phyloP scores from a whole-genome alignment of 805 yeast species.

The Wickerhamomyces chaumierensis region DNA sequence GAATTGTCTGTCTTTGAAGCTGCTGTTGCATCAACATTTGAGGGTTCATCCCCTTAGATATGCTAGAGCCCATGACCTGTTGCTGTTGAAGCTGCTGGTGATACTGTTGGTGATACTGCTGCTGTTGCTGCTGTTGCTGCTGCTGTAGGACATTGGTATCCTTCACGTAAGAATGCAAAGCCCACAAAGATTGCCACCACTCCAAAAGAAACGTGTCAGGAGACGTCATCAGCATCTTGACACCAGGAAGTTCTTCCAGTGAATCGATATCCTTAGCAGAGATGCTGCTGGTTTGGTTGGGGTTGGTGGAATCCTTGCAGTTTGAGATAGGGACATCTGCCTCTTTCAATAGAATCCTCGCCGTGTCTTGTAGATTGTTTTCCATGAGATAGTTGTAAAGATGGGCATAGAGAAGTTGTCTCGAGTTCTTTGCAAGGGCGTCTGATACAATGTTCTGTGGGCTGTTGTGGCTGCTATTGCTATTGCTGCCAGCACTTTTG shows the following conservation, averaged over 20 bases:
- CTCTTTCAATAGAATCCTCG: constrained; percentile 33
- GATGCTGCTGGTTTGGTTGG: background rate
- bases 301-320: background rate
- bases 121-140: constrained; percentile 3
- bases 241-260: constrained; percentile 18
- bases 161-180: constrained; percentile 34
- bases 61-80: background rate
- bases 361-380: constrained; percentile 38
- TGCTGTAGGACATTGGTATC: constrained; percentile 15
- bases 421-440: constrained; percentile 35
- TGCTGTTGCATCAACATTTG: constrained; percentile 2
- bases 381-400: constrained; percentile 37
- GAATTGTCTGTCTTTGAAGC: background rate
- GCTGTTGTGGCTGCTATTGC: background rate
- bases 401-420: constrained; percentile 40
- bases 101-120: constrained; percentile 1
- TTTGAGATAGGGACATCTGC: constrained; percentile 29
- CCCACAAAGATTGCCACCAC: constrained; percentile 47
- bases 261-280: constrained; percentile 4
- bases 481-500: background rate
- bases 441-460: constrained; percentile 25
- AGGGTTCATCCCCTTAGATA: background rate
- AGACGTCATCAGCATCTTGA: constrained; percentile 30
- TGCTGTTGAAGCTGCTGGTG: constrained; percentile 2
- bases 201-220: constrained; percentile 38